These are phyloP conservation scores for Clitopilus hobsonii DNA, from an alignment of 768 basidiomycete genomes.

Conservation along the genomic window DNA sequence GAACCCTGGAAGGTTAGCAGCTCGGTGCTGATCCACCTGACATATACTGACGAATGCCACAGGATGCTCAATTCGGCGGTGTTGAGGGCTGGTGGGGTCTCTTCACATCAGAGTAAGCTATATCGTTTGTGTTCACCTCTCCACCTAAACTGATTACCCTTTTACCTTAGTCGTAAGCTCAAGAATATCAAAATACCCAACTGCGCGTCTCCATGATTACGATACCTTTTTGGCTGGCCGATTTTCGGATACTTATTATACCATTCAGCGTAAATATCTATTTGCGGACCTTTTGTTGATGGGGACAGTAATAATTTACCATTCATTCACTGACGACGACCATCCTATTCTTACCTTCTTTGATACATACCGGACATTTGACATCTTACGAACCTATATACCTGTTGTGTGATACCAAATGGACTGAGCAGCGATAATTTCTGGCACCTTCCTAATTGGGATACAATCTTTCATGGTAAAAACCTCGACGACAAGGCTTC, in stretches of 20 bases:
- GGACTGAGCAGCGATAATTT: not conserved
- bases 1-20: constrained; percentile 72
- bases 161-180: constrained; percentile 50
- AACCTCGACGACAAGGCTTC: constrained; percentile 34
- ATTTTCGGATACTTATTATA: not conserved
- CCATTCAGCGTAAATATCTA: not conserved
- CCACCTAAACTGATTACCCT: not conserved
- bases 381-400: not conserved
- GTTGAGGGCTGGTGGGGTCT: constrained; percentile 63
- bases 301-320: not conserved
- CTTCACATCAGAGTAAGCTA: constrained; percentile 36
- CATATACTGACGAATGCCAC: constrained; percentile 3
- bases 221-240: not conserved
- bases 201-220: constrained; percentile 40
- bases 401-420: not conserved
- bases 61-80: constrained; percentile 69
- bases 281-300: not conserved
- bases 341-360: not conserved
- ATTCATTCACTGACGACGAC: not conserved
- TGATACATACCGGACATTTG: not conserved
- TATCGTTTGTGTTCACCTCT: not conserved
- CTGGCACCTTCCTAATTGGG: not conserved
- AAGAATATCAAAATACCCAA: constrained; percentile 67
- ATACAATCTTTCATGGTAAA: constrained; percentile 14
- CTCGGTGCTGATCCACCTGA: constrained; percentile 1